Evolutionary conservation across 2,329 filamentous ascomycete species (phyloP), one percentile per base, ranked within the genome.

Genomic region (Monosporascus sp.): DNA sequence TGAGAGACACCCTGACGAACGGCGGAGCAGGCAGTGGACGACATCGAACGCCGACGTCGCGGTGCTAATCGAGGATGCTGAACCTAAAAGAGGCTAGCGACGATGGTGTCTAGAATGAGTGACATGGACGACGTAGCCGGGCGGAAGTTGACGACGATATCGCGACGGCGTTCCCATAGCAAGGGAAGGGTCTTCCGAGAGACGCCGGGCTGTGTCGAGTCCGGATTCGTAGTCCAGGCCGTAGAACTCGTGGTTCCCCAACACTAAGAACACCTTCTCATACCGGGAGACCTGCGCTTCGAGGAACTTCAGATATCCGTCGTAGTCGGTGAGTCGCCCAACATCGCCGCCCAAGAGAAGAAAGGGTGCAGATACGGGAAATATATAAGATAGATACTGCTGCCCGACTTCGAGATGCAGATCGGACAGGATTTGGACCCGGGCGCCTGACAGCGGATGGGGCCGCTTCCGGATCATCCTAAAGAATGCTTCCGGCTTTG

Each of bases 161-260:
- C 9, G 27, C 27, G 27, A 31, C 27, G 3, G 27, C 9, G 9
- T 9, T 31, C 27, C 27, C 9, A 31, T 31, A 0, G 50, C 51
- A 14, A 80, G 59, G 0, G 47, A 50, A 0, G 70, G 64, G 51
- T 81, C 76, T 3, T 63, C 48, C 49, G 64, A 64, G 3, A 81
- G 62, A 7, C 59, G 59, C 22, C 58, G 58, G 0, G 76, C 77
- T 11, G 60, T 61, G 2, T 61, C 59, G 5, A 81, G 55, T 0
- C 70, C 72, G 1, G 66, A 58, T 1, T 69, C 63, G 49, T 73
- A 70, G 39, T 66, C 68, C 37, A 74, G 64, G 31, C 71, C 71
- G 58, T 78, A 80, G 60, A 80, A 81, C 60, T 82, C 79, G 58
- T 81, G 78, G 60, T 81, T 81, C 0, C 0, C 79, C 2, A 81